Conservation (phyloP, 257 asterid species). For the Primulina eburnea region DNA sequence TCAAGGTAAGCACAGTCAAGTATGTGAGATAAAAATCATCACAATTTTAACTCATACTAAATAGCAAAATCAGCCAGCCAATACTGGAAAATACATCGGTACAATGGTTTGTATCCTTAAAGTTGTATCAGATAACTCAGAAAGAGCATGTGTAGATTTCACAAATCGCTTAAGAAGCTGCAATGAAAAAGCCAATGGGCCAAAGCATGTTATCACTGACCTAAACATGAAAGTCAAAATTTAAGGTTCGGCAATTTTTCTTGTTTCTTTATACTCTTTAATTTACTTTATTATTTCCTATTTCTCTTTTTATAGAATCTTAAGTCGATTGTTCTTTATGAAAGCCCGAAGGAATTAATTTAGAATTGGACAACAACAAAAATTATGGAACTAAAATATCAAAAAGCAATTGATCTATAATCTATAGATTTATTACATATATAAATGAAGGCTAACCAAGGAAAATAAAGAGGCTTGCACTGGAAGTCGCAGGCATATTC, state of each 20-base stretch:
- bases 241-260: background rate
- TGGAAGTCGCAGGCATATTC: background rate
- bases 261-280: background rate
- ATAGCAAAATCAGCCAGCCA: background rate
- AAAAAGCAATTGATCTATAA: background rate
- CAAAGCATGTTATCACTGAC: background rate
- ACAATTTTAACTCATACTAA: background rate
- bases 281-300: background rate
- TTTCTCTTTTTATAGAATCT: background rate
- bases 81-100: background rate
- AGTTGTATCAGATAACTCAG: background rate
- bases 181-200: background rate
- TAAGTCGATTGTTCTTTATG: background rate
- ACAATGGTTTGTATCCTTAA: background rate
- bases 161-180: background rate
- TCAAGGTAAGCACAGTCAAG: conserved; percentile 21
- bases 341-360: too few relatives aligned
- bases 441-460: background rate
- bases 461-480: background rate
- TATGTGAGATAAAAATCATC: conserved; percentile 2
- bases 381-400: background rate
- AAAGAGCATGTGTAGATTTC: background rate
- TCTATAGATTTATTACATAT: background rate
- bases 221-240: background rate
- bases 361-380: background rate